Evolutionary conservation across 2,329 filamentous ascomycete genomes (phyloP), one percentile per base, ranked within the genome.

Genomic region (Laburnicola sp.): DNA sequence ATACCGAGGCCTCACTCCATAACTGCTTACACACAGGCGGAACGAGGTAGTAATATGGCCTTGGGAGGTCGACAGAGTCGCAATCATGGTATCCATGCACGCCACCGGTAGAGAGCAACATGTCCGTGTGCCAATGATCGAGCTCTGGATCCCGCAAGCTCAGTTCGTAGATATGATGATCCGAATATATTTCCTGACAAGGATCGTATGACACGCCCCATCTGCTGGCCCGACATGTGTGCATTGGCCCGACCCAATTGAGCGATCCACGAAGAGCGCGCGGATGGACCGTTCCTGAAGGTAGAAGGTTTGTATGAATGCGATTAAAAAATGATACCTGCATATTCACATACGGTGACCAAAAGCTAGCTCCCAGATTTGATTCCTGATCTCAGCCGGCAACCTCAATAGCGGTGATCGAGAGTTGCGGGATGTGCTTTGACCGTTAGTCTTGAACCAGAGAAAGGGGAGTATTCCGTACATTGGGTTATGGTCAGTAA

Each of bases 181-280:
- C 34, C 10, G 43, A 45, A 16, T 23, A 26, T 8, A 3, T 30
- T 34, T 45, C 25, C n/a, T 23, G n/a, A n/a, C 43, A 45, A 10
- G 43, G 43, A 23, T 45, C 43, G 10, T 45, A 45, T 2, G 43
- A 45, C 3, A 45, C 43, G 3, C 43, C 43, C 43, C 43, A 45
- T 9, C 30, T 38, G 8, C 32, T 37, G 7, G n/a, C 8, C 7
- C 35, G 11, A 1, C 36, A 26, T 5, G 22, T 22, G n/a, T 9
- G 34, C 5, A 25, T 11, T 10, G 30, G 34, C 2, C 32, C 9
- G 28, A 30, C 32, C 43, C 43, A 45, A 25, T 45, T 26, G n/a
- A 37, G 4, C 3, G 36, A 30, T 6, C 43, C 43, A 11, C 43
- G 32, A 27, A 45, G 26, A 25, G 43, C 43, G 22, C 43, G 16